Conservation (phyloP, 805 yeast species). For the Ogataea zsoltii region DNA sequence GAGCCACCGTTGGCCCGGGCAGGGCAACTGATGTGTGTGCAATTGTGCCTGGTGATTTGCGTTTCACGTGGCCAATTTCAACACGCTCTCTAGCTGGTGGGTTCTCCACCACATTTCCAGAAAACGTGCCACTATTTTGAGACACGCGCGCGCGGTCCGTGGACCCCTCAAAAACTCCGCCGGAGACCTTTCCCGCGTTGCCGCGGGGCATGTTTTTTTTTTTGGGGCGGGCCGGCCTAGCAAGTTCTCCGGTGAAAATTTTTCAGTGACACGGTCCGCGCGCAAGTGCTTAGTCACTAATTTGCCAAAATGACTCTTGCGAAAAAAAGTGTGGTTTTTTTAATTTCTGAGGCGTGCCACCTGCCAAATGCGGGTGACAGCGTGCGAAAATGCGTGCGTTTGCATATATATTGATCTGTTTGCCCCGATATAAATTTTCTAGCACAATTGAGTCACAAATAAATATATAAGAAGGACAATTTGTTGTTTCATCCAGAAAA, state of each 20-base stretch:
- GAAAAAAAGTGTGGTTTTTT: slow-evolving; percentile 4
- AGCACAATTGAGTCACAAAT: neutral
- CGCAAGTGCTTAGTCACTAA: neutral
- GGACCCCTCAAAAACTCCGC: too few relatives aligned
- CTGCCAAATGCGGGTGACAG: slow-evolving; percentile 6
- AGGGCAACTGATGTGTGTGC: too few relatives aligned
- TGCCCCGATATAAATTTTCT: slow-evolving; percentile 1
- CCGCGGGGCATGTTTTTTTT: too few relatives aligned
- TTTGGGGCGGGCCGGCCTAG: neutral
- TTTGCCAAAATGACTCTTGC: slow-evolving; percentile 5
- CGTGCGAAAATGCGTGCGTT: slow-evolving; percentile 7
- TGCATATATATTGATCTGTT: slow-evolving; percentile 7
- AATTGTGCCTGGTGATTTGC: too few relatives aligned
- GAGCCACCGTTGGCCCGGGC: too few relatives aligned
- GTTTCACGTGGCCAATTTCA: too few relatives aligned
- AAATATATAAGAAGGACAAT: neutral
- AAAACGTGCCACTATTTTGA: neutral
- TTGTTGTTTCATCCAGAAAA: too few relatives aligned
- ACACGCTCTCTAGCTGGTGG: too few relatives aligned
- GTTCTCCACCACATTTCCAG: too few relatives aligned
- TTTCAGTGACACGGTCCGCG: slow-evolving; percentile 5
- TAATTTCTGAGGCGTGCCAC: neutral
- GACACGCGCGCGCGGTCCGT: neutral
- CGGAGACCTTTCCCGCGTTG: neutral
- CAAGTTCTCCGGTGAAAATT: slow-evolving; percentile 1